Evolutionary conservation across 805 yeast genomes (phyloP), one percentile per base, ranked within the genome.

Genomic region (Candida vaughaniae): DNA sequence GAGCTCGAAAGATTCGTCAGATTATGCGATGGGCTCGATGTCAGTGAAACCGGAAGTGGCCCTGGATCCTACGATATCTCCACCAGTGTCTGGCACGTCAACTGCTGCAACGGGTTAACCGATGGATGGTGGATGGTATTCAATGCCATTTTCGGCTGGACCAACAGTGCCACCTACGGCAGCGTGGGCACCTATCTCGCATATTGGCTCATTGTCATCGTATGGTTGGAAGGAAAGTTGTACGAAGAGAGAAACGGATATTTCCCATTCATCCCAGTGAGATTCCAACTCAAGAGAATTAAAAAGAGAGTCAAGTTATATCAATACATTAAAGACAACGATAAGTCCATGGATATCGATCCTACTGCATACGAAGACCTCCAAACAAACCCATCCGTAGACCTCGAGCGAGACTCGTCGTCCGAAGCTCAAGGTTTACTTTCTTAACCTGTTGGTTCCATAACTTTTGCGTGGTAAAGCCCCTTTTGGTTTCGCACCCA

Each of bases 41-140:
- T 61, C 7, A 56, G 63, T 25, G 74, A 69, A 49, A 66, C 72
- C 8, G 74, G 74, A 1, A 57, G 62, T 40, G 73, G 73, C 1
- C 73, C 74, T 2, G 74, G 73, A 2, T 64, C 71, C 2, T 69
- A 69, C 39, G 72, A 69, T 38, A 62, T 68, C 20, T 43, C 55
- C 29, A 58, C 48, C 20, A 57, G 67, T 38, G 61, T 69, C 8
- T 69, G 74, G 74, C 74, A 68, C 48, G 73, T 69, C 16, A 67
- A 69, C 49, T 69, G 74, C 46, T 69, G 73, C 41, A 64, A 66
- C 41, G 74, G 74, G 4, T 60, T 56, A 31, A 72, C 67, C 25
- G 73, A 67, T 32, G 64, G 66, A 1, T 64, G 69, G 58, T 68
- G 74, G 74, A 68, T 69, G 73, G 60, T 67, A 12, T 59, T 64